phyloP scores from a whole-genome alignment of 805 yeast species.

The Zygotorulaspora danielsina region DNA sequence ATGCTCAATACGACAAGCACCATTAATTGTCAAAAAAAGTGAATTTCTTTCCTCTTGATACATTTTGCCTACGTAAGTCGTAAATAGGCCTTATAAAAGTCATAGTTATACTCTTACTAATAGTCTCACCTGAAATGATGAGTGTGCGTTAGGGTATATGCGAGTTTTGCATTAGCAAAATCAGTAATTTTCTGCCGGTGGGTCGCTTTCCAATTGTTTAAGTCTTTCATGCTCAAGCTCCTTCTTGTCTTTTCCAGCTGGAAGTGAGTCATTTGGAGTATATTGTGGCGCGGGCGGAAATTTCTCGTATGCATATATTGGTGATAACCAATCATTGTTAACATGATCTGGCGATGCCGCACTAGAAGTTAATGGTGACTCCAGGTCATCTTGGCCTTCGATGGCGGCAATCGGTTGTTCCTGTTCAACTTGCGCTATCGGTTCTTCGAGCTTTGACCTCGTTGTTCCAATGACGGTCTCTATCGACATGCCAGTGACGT shows the following conservation, averaged over 20 bases:
- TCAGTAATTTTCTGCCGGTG: conserved; percentile 30
- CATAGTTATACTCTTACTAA: neutral
- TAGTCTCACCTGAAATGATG: neutral
- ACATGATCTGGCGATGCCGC: conserved; percentile 7
- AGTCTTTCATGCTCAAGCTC: conserved; percentile 40
- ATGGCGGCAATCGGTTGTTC: conserved; percentile 1
- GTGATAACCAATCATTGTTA: conserved; percentile 16
- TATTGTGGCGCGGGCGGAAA: conserved; percentile 23
- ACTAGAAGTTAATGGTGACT: conserved; percentile 8
- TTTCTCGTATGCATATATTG: conserved; percentile 11
- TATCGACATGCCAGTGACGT: conserved; percentile 75
- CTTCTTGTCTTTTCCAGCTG: conserved; percentile 35
- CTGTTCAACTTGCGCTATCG: neutral
- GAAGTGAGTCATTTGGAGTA: conserved; percentile 17
- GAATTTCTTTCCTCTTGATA: too few relatives aligned
- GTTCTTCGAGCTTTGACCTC: conserved; percentile 31
- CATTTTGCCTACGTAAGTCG: neutral
- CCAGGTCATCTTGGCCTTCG: conserved; percentile 4
- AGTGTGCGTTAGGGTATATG: neutral
- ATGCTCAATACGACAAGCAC: too few relatives aligned
- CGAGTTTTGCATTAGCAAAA: neutral
- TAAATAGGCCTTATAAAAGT: neutral
- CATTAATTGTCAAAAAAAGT: too few relatives aligned
- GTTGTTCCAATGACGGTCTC: conserved; percentile 81
- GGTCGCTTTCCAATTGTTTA: conserved; percentile 40